Conservation (phyloP, 768 basidiomycete species). For the Lactarius hatsudake region DNA sequence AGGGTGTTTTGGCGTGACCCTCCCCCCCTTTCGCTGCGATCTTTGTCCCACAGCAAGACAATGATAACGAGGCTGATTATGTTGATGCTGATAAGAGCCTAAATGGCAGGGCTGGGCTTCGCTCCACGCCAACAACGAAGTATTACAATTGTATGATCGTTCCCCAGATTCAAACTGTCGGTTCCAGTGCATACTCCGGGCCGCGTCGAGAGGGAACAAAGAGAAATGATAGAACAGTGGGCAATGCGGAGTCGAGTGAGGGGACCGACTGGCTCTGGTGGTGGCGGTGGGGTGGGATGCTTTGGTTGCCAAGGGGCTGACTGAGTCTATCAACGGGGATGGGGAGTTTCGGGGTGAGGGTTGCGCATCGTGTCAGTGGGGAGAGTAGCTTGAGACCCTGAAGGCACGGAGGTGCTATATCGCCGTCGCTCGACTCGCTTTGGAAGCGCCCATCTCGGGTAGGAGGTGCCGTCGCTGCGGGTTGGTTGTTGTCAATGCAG, state of each 20-base stretch:
- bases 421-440: not conserved
- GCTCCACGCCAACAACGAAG: not conserved
- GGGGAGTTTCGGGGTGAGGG: not conserved
- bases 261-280: not conserved
- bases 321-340: not conserved
- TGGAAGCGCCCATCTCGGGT: not conserved
- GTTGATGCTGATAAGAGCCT: not conserved
- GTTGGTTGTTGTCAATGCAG: not conserved
- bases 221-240: not conserved
- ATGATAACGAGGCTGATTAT: not conserved
- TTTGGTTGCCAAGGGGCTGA: not conserved
- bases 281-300: constrained; percentile 1
- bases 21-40: not conserved
- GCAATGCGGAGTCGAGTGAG: not conserved
- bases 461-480: not conserved
- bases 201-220: not conserved
- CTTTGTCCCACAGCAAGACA: not conserved
- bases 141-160: not conserved
- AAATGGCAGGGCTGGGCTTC: not conserved
- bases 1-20: not conserved
- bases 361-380: not conserved
- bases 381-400: not conserved
- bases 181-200: not conserved
- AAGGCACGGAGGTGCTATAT: not conserved
- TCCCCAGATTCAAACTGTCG: not conserved